Evolutionary conservation across 352 stramenopile genomes (phyloP).

Genomic region (Phytophthora melonis): DNA sequence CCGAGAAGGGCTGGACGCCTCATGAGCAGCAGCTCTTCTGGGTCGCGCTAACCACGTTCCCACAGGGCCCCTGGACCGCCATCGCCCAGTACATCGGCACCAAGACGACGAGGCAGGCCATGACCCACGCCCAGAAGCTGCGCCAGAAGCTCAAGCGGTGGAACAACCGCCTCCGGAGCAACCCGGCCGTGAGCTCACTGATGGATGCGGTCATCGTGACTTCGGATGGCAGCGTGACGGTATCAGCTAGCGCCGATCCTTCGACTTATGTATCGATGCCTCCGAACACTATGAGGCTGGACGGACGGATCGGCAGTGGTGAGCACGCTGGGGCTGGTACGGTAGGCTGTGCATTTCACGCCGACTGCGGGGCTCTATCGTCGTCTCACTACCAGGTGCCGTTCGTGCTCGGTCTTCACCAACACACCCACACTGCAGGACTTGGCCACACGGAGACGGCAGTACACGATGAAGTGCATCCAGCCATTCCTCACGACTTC

Average conservation of each 20-base stretch:
- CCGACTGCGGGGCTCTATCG: not conserved
- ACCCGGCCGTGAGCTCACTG: slow-evolving; percentile 34
- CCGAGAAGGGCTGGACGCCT: slow-evolving; percentile 38
- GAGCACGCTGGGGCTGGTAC: not conserved
- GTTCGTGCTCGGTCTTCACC: slow-evolving; percentile 5
- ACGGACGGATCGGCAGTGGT: not conserved
- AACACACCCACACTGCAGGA: not conserved
- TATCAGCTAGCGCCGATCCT: slow-evolving; percentile 13
- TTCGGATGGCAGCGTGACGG: slow-evolving; percentile 2
- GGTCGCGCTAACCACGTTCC: slow-evolving; percentile 46
- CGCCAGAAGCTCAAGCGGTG: slow-evolving; percentile 59
- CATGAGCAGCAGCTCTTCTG: slow-evolving; percentile 50
- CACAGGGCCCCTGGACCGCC: slow-evolving; percentile 59
- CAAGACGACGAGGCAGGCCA: slow-evolving; percentile 63
- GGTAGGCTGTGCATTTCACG: not conserved
- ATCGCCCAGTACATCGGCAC: slow-evolving; percentile 64
- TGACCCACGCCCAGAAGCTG: slow-evolving; percentile 69
- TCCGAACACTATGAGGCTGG: not conserved
- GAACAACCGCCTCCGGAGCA: slow-evolving; percentile 42
- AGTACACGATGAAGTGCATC: not conserved
- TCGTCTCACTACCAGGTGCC: not conserved
- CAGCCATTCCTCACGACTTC: slow-evolving; percentile 23
- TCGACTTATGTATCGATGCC: not conserved
- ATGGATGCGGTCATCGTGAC: slow-evolving; percentile 33
- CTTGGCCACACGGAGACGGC: not conserved